A percentile compares a stretch with the other conserved stretches of the same genome.
These are phyloP conservation scores for Mucor ambiguus DNA, from an alignment of 371 early-diverging fungal genomes.

Conservation along the genomic window DNA sequence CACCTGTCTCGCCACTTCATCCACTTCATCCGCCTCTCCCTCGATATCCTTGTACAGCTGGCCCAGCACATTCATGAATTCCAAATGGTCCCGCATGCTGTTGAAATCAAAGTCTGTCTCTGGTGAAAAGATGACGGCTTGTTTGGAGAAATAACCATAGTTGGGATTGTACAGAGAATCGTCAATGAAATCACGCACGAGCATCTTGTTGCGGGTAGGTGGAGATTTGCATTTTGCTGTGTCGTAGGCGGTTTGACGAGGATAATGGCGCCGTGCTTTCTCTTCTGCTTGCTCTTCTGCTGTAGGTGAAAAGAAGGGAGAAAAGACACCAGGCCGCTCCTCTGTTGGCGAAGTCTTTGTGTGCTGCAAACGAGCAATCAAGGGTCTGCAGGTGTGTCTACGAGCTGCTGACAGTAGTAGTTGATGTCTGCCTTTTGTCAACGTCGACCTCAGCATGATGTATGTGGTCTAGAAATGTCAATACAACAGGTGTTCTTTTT, in stretches of 20 bases:
- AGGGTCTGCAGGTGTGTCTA: background rate
- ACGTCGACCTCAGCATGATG: slow-evolving; percentile 4
- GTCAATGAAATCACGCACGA: slow-evolving; percentile 91
- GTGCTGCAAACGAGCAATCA: slow-evolving; percentile 18
- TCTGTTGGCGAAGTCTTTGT: background rate
- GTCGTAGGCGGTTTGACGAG: slow-evolving; percentile 45
- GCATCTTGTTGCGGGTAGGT: slow-evolving; percentile 70
- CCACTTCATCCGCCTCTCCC: slow-evolving; percentile 57
- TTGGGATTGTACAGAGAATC: slow-evolving; percentile 94
- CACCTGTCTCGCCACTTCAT: slow-evolving; percentile 78
- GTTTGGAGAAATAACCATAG: slow-evolving; percentile 97
- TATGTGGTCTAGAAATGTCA: background rate
- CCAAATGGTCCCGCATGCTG: slow-evolving; percentile 75
- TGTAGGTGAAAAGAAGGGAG: slow-evolving; percentile 38
- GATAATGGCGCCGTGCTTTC: slow-evolving; percentile 34
- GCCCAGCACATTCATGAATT: slow-evolving; percentile 79
- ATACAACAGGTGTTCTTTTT: background rate
- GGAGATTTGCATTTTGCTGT: slow-evolving; percentile 36
- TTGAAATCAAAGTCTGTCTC: slow-evolving; percentile 74
- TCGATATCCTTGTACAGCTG: slow-evolving; percentile 85
- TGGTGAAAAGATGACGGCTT: slow-evolving; percentile 87
- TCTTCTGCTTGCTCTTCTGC: slow-evolving; percentile 37
- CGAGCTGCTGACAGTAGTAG: background rate
- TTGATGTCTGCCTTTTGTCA: background rate
- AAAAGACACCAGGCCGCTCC: slow-evolving; percentile 23